phyloP scores from a whole-genome alignment of 192 early-diverging fungal genomes.

The Mortierella alpina region DNA sequence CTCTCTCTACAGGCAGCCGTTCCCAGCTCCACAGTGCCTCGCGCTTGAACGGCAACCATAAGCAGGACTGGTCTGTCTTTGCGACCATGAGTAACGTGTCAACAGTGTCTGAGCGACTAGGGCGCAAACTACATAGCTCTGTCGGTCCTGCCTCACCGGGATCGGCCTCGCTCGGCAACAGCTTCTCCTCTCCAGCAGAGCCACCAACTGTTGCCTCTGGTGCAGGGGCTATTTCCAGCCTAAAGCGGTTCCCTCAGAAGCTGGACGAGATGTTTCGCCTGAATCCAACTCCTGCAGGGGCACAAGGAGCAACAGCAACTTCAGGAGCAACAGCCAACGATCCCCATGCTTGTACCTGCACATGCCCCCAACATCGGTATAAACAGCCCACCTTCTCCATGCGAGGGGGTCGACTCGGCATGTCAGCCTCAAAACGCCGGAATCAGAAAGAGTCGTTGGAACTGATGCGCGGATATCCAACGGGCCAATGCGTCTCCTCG shows the following conservation, averaged over 20 bases:
- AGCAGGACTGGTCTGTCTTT: constrained; percentile 48
- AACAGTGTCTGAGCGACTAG: constrained; percentile 16
- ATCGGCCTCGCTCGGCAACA: neutral
- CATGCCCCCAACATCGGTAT: constrained; percentile 20
- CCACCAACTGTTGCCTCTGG: neutral
- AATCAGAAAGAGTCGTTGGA: no score
- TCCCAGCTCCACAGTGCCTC: neutral
- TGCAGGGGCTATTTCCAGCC: neutral
- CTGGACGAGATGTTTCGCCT: constrained; percentile 34
- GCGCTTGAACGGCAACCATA: neutral
- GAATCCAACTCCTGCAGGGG: neutral
- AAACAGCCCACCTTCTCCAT: no score
- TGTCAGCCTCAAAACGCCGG: no score
- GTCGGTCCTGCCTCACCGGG: neutral
- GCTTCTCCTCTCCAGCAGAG: neutral
- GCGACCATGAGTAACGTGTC: constrained; percentile 52
- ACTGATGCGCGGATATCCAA: neutral
- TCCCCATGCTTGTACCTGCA: constrained; percentile 19
- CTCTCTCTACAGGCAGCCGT: neutral
- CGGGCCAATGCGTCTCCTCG: constrained; percentile 7
- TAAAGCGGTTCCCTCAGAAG: constrained; percentile 10
- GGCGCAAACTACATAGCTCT: constrained; percentile 9
- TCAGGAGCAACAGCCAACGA: neutral
- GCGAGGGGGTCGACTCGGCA: no score
- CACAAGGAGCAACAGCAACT: neutral